phyloP scores from a whole-genome alignment of 2,329 filamentous ascomycete species.

The Hypoxylon sp. region DNA sequence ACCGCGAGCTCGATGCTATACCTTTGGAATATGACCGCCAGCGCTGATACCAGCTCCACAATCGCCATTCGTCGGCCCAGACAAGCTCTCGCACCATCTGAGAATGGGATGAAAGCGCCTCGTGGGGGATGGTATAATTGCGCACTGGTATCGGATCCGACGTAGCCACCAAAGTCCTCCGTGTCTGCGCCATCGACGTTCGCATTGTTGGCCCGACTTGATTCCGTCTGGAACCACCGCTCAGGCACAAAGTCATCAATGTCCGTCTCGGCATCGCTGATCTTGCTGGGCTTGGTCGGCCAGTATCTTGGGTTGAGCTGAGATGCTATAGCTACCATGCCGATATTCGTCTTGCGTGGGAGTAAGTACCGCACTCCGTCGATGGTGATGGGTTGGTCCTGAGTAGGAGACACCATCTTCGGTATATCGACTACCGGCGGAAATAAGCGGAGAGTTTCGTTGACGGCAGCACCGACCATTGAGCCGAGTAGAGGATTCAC shows the following conservation, averaged over 20 bases:
- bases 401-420: constrained; percentile 68
- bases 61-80: constrained; percentile 71
- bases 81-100: constrained; percentile 70
- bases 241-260: constrained; percentile 79
- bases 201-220: constrained; percentile 35
- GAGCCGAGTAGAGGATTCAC: constrained; percentile 76
- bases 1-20: constrained; percentile 81
- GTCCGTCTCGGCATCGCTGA: constrained; percentile 64
- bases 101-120: constrained; percentile 72
- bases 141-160: constrained; percentile 72
- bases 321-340: constrained; percentile 67
- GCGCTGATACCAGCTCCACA: constrained; percentile 69
- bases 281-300: constrained; percentile 68
- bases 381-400: constrained; percentile 71
- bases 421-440: constrained; percentile 81
- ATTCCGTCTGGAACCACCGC: constrained; percentile 72
- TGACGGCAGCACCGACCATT: constrained; percentile 81
- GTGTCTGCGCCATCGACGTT: constrained; percentile 56
- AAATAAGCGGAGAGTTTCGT: constrained; percentile 81
- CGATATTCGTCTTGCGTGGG: constrained; percentile 70
- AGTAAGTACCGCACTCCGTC: constrained; percentile 61
- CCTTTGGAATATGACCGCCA: constrained; percentile 69
- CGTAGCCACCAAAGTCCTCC: constrained; percentile 71
- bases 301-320: constrained; percentile 82
- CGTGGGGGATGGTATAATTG: constrained; percentile 71